Conservation (phyloP, 148 eudicot genomes). For the Hydrangea macrophylla region DNA sequence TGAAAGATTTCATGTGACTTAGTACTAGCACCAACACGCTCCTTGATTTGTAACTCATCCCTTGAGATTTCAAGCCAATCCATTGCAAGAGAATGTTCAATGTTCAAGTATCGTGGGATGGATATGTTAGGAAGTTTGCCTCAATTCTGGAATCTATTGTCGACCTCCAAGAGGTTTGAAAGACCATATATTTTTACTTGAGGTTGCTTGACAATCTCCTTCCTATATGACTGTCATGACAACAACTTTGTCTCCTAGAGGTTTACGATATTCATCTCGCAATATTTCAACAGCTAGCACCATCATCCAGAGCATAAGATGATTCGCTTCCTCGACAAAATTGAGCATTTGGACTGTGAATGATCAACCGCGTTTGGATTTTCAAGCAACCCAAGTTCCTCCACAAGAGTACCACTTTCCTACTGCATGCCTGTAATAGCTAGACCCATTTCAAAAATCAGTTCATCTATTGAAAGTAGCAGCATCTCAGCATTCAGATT, state of each 20-base stretch:
- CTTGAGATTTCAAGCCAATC: conserved; percentile 98
- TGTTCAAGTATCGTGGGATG: conserved; percentile 63
- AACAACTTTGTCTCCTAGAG: conserved; percentile 36
- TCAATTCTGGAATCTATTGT: conserved; percentile 22
- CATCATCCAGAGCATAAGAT: conserved; percentile 22
- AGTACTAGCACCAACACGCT: conserved; percentile 92
- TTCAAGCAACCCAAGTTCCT: conserved; percentile 22
- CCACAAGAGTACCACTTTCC: conserved; percentile 21
- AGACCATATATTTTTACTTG: conserved; percentile 24
- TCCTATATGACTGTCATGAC: conserved; percentile 32
- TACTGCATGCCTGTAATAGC: conserved; percentile 39
- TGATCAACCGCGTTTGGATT: conserved; percentile 18
- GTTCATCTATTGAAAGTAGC: background rate
- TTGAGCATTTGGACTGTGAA: conserved; percentile 25
- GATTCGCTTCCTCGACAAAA: conserved; percentile 21
- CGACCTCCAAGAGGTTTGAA: conserved; percentile 28
- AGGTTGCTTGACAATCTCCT: conserved; percentile 36
- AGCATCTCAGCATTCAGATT: background rate
- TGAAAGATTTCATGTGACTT: background rate
- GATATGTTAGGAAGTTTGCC: conserved; percentile 32
- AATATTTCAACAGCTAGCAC: conserved; percentile 27
- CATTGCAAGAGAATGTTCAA: conserved; percentile 97
- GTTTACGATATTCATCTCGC: conserved; percentile 26
- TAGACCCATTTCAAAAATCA: conserved; percentile 7
- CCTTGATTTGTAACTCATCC: conserved; percentile 91